phyloP scores from a whole-genome alignment of 2,329 filamentous ascomycete genomes.

The Aspergillus fijiensis region DNA sequence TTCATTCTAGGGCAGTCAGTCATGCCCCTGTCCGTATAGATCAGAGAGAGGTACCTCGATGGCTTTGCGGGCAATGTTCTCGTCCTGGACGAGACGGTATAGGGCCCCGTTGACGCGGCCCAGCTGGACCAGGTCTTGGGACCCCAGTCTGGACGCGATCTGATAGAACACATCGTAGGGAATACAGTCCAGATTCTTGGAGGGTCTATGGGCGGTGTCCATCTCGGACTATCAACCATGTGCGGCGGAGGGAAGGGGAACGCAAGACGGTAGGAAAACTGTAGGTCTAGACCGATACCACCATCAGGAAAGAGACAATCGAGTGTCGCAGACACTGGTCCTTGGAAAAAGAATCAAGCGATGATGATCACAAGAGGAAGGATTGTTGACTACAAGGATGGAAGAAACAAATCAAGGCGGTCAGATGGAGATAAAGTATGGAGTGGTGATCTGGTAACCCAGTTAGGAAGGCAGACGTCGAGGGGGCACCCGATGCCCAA shows the following conservation, averaged over 20 bases:
- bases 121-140: slow-evolving; percentile 60
- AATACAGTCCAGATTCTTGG: slow-evolving; percentile 45
- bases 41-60: slow-evolving; percentile 51
- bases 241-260: not conserved
- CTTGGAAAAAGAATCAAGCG: no score
- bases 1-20: slow-evolving; percentile 37
- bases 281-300: no score
- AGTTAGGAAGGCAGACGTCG: not conserved
- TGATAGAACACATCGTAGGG: slow-evolving; percentile 66
- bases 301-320: no score
- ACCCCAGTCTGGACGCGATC: slow-evolving; percentile 55
- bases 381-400: no score
- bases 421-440: no score
- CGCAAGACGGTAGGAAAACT: not conserved
- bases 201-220: not conserved
- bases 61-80: slow-evolving; percentile 57
- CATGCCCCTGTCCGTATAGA: slow-evolving; percentile 7
- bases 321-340: no score
- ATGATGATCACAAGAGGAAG: no score
- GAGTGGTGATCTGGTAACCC: no score
- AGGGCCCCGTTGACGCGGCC: slow-evolving; percentile 55
- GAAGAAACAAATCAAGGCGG: no score
- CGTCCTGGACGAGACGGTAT: slow-evolving; percentile 52
- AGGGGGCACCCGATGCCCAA: not conserved
- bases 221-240: not conserved